Evolutionary conservation across 441 rosid genomes (phyloP), one percentile per base, ranked within the genome.

Genomic region (Viola pubescens): DNA sequence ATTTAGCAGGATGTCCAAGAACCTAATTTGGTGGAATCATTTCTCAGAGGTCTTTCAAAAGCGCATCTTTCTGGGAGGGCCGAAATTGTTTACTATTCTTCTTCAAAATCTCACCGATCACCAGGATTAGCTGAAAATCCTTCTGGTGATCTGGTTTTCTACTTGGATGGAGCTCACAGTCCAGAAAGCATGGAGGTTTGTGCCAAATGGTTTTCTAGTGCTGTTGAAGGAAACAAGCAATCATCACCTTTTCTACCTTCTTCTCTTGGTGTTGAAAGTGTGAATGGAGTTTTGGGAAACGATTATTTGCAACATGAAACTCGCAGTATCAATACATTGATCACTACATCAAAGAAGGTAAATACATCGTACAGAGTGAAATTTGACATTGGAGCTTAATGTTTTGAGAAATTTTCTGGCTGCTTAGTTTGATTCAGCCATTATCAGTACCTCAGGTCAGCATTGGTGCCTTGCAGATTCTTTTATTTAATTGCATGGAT

Each of bases 171-270:
- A 70, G 98, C 98, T 73, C 96, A 91, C 69, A 86, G 91, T 73
- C 96, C 97, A 19, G 97, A 91, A 66, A 91, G 97, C 81, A 83
- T 91, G 91, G 96, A 86, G 50, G 90, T 79, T 43, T 91, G 98
- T 78, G 98, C 96, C 59, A 75, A 73, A 75, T 91, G 98, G 98
- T 91, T 88, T 71, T 83, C 90, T 70, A 58, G 73, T 62, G 81
- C 82, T 8, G 76, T 82, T 59, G 74, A 69, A 73, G 82, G 57
- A 63, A 63, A 59, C 52, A 73, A 69, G 37, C 60, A 59, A 42
- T 38, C 58, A 6, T 48, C 73, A 43, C 26, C 76, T 41, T 46
- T 65, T 60, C 62, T 66, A 14, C 55, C 67, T 53, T 65, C 75
- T 63, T 52, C 73, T 11, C 38, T 4, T 7, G 56, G 52, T 49